phyloP scores from a whole-genome alignment of 805 yeast genomes.

The Cyberlindnera xishuangbannaensis region DNA sequence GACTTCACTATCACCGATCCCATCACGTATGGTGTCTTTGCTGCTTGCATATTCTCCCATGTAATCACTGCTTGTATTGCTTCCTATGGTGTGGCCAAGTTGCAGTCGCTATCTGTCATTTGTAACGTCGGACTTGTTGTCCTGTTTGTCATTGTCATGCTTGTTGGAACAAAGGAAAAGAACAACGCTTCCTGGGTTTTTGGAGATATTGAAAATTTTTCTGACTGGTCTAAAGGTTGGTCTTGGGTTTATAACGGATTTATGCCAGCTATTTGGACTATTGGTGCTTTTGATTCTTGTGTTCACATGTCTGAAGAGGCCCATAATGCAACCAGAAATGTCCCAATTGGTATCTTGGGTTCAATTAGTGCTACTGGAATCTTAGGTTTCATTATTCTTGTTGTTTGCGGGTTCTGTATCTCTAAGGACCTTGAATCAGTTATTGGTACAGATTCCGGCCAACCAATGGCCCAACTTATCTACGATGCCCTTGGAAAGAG shows the following conservation, averaged over 20 bases:
- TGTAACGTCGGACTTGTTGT: conserved; percentile 48
- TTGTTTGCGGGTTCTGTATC: conserved; percentile 51
- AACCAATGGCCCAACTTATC: conserved; percentile 61
- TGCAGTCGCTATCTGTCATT: conserved; percentile 55
- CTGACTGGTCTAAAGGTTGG: conserved; percentile 57
- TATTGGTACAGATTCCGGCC: conserved; percentile 43
- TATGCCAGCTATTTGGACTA: conserved; percentile 70
- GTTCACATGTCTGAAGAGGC: conserved; percentile 73
- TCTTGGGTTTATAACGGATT: conserved; percentile 41
- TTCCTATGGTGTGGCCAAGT: conserved; percentile 47
- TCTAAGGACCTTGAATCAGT: conserved; percentile 37
- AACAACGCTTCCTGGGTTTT: conserved; percentile 51
- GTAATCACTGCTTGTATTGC: conserved; percentile 49
- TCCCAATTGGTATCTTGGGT: conserved; percentile 59
- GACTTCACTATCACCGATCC: conserved; percentile 48
- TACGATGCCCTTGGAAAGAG: conserved; percentile 55
- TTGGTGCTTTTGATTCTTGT: conserved; percentile 66
- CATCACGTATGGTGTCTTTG: conserved; percentile 59
- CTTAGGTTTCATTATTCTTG: conserved; percentile 51
- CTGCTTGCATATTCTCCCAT: conserved; percentile 51
- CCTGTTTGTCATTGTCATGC: conserved; percentile 57
- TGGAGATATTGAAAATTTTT: conserved; percentile 40
- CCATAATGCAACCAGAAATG: conserved; percentile 49
- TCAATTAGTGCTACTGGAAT: conserved; percentile 51
- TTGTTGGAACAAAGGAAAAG: conserved; percentile 42